Evolutionary conservation across 2,329 filamentous ascomycete genomes (phyloP), one percentile per base, ranked within the genome.

Genomic region (Zalaria sp.): DNA sequence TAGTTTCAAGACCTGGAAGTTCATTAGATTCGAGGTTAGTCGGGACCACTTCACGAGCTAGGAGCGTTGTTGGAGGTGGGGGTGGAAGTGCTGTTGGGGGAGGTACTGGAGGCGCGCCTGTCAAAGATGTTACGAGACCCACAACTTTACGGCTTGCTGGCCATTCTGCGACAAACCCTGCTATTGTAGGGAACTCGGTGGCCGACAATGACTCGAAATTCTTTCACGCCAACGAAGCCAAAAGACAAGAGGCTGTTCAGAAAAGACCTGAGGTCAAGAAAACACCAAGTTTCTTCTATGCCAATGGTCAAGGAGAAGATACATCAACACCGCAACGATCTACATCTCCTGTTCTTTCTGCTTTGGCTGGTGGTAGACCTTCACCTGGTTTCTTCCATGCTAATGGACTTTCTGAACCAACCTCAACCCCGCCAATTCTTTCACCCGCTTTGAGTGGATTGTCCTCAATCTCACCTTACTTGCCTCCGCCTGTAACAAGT

Each of bases 181-280:
- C 29, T 2, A n/a, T 32, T 7, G 29, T n/a, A 7, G 29, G 29
- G 29, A 32, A n/a, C 7, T 7, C 7, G 29, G 7, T n/a, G n/a
- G 29, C 7, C 7, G 29, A 32, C 7, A 32, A 32, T n/a, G 62
- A 62, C 18, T 63, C 80, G 41, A 89, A 86, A 65, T 96, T 96
- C 71, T 95, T 98, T 59, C 88, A 93, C 58, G 91, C 88, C 27
- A 85, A 79, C 57, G 85, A 94, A 51, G 82, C 73, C 34, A 79
- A 74, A 53, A 40, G 52, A 55, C 39, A 54, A 43, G 46, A 54
- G 38, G 41, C 49, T 25, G 43, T 47, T 39, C 47, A 55, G 10
- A 58, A 58, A 44, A 59, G 59, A 44, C 57, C 57, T 34, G 57
- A 48, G 46, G 47, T 49, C 25, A 66, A 62, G 57, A 73, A 71